Percentiles rank a stretch among this genome's conserved stretches.
phyloP scores from a whole-genome alignment of 192 early-diverging fungal species.

The Chytriomyces sp. region DNA sequence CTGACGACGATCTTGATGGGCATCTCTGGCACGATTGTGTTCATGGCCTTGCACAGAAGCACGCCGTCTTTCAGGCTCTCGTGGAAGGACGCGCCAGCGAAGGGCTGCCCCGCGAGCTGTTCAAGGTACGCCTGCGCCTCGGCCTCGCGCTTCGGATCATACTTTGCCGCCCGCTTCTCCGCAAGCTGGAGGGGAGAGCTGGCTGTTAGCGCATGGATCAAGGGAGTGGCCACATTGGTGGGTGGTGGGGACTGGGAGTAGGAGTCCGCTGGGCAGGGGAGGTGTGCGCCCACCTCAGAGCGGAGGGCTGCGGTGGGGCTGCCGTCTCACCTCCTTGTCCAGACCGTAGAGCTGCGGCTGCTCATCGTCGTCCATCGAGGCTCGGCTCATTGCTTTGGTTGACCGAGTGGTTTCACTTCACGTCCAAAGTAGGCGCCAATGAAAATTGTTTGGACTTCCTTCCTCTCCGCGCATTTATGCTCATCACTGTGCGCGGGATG shows the following conservation, averaged over 20 bases:
- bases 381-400: too few relatives aligned
- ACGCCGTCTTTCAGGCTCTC: conserved; percentile 69
- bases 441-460: too few relatives aligned
- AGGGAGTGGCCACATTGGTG: neutral
- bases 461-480: too few relatives aligned
- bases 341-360: conserved; percentile 31
- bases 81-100: conserved; percentile 55
- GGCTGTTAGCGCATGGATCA: neutral
- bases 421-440: too few relatives aligned
- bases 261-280: neutral
- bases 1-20: conserved; percentile 32
- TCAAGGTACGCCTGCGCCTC: conserved; percentile 65
- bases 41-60: conserved; percentile 59
- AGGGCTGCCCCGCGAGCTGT: conserved; percentile 45
- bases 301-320: neutral
- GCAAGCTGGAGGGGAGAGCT: conserved; percentile 15
- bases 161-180: conserved; percentile 34
- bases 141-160: conserved; percentile 32
- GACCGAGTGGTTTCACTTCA: too few relatives aligned
- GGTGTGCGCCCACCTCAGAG: too few relatives aligned
- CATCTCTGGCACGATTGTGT: conserved; percentile 15
- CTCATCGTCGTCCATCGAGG: neutral
- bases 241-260: neutral
- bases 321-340: conserved; percentile 28
- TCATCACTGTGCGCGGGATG: too few relatives aligned